Evolutionary conservation across 768 basidiomycete species (phyloP).

Genomic region (Guyanaporus albipodus): DNA sequence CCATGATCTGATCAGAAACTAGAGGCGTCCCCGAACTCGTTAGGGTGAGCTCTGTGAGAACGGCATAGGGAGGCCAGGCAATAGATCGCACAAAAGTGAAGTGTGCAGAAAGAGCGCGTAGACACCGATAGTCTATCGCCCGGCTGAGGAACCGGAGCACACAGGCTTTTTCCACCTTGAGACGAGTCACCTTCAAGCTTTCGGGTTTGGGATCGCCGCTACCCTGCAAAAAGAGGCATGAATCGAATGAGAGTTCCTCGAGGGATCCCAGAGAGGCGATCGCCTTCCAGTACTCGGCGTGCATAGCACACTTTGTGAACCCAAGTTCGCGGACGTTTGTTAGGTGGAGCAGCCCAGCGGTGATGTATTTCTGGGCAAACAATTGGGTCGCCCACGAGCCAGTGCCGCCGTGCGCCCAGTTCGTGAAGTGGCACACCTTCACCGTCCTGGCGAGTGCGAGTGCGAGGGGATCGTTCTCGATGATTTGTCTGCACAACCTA

Average conservation of each 20-base stretch:
- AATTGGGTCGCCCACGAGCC: background rate
- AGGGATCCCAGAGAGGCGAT: slow-evolving; percentile 14
- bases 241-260: slow-evolving; percentile 12
- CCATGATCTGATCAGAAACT: no score
- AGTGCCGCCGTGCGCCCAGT: background rate
- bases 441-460: slow-evolving; percentile 31
- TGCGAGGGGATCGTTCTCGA: slow-evolving; percentile 25
- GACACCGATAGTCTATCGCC: background rate
- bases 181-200: slow-evolving; percentile 7
- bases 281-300: slow-evolving; percentile 13
- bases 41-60: slow-evolving; percentile 8
- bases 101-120: slow-evolving; percentile 1
- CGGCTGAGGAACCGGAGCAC: no score
- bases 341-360: slow-evolving; percentile 14
- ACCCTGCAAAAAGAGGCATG: background rate
- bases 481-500: slow-evolving; percentile 27
- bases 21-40: no score
- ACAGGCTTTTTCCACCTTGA: no score
- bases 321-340: slow-evolving; percentile 11
- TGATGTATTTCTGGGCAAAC: background rate
- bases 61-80: background rate
- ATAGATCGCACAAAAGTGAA: accelerated
- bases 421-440: slow-evolving; percentile 16
- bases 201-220: background rate
- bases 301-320: slow-evolving; percentile 9